These are phyloP conservation scores for Candida sp. DNA, from an alignment of 1,139 yeast genomes.

Conservation along the genomic window DNA sequence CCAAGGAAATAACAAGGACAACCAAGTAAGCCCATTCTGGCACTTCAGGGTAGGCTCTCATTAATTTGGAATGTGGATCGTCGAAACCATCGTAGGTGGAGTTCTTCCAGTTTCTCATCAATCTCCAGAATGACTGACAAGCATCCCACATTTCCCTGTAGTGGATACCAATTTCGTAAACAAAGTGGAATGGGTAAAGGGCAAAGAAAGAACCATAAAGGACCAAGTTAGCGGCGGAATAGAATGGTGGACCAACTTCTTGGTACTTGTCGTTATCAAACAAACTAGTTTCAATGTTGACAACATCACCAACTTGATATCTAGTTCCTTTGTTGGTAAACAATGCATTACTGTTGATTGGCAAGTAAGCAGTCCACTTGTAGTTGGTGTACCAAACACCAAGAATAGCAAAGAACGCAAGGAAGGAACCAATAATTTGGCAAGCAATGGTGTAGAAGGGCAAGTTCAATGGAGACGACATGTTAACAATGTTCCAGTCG, in stretches of 20 bases:
- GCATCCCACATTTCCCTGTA: slow-evolving; percentile 22
- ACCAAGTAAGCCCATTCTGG: slow-evolving; percentile 64
- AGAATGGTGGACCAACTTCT: slow-evolving; percentile 51
- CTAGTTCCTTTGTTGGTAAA: slow-evolving; percentile 51
- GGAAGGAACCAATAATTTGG: slow-evolving; percentile 42
- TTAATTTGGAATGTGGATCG: slow-evolving; percentile 62
- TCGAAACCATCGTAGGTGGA: slow-evolving; percentile 23
- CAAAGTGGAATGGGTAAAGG: slow-evolving; percentile 59
- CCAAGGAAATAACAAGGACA: slow-evolving; percentile 50
- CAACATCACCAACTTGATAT: slow-evolving; percentile 45
- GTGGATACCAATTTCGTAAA: slow-evolving; percentile 43
- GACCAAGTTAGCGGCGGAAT: slow-evolving; percentile 45
- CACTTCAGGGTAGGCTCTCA: slow-evolving; percentile 60
- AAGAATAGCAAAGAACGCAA: slow-evolving; percentile 46
- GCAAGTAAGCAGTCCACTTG: slow-evolving; percentile 55
- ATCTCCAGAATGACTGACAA: slow-evolving; percentile 9
- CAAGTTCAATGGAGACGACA: slow-evolving; percentile 8
- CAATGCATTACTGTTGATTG: slow-evolving; percentile 51
- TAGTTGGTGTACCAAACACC: slow-evolving; percentile 57
- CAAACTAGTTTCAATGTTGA: slow-evolving; percentile 38
- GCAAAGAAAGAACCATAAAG: slow-evolving; percentile 62
- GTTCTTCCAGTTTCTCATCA: slow-evolving; percentile 11
- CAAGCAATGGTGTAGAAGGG: slow-evolving; percentile 53
- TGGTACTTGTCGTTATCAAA: slow-evolving; percentile 46
- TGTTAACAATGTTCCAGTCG: slow-evolving; percentile 47